Evolutionary conservation across 257 asterid genomes (phyloP).

Genomic region (Ajuga chamaepitys): DNA sequence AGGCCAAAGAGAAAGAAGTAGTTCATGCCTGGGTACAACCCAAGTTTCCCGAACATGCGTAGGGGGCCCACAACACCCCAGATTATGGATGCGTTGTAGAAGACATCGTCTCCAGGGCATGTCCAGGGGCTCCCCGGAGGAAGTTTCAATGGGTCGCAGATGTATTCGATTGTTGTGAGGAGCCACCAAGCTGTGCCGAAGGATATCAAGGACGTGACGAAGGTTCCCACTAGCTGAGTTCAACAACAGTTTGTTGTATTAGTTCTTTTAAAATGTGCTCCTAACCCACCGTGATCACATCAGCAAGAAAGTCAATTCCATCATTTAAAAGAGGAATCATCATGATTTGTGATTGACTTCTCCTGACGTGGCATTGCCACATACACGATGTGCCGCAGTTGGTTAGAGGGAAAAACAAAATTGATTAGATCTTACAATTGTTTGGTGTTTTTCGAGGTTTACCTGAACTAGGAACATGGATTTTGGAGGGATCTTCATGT

Average conservation of each 20-base stretch:
- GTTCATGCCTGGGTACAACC: constrained; percentile 54
- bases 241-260: background rate
- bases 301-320: too few species aligned
- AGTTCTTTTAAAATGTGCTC: background rate
- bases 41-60: constrained; percentile 64
- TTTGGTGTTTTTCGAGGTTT: too few species aligned
- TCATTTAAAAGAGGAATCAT: too few species aligned
- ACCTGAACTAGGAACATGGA: constrained; percentile 71
- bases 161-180: constrained; percentile 35
- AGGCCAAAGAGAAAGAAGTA: constrained; percentile 63
- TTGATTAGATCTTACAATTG: too few species aligned
- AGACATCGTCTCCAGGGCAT: constrained; percentile 66
- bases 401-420: too few species aligned
- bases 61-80: constrained; percentile 77
- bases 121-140: constrained; percentile 80
- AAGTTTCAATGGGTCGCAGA: constrained; percentile 37
- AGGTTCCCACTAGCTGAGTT: constrained; percentile 54
- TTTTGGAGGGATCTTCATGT: constrained; percentile 74
- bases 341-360: too few species aligned
- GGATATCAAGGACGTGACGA: constrained; percentile 41
- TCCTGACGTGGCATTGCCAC: too few species aligned
- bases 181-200: constrained; percentile 83
- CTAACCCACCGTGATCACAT: too few species aligned
- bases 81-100: constrained; percentile 79
- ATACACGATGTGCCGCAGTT: too few species aligned